Evolutionary conservation across 345 rosid species (phyloP).

Genomic region (Pistacia atlantica): DNA sequence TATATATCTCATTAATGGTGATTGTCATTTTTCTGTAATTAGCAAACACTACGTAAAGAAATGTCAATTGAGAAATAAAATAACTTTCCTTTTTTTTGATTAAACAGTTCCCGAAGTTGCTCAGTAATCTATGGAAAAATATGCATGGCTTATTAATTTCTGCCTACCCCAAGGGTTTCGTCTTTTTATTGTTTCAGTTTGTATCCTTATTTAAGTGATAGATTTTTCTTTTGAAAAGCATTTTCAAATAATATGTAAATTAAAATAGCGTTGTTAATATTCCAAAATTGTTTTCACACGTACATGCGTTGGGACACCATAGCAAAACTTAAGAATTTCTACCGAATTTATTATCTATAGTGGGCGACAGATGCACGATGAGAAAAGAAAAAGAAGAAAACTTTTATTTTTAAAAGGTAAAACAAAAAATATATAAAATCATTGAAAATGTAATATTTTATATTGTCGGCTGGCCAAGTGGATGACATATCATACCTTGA

Average conservation of each 20-base stretch:
- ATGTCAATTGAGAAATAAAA: not conserved
- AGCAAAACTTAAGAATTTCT: too few relatives aligned
- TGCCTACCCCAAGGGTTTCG: conserved; percentile 4
- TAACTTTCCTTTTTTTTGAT: not conserved
- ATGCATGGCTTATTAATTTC: not conserved
- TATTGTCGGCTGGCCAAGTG: too few relatives aligned
- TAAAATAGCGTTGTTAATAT: too few relatives aligned
- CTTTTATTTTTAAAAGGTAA: not conserved
- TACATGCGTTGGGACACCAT: too few relatives aligned
- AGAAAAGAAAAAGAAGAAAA: not conserved
- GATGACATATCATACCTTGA: too few relatives aligned
- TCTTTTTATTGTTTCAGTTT: not conserved
- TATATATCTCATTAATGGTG: not conserved
- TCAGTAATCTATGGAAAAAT: not conserved
- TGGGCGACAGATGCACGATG: not conserved
- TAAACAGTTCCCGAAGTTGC: conserved; percentile 5
- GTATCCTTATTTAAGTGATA: not conserved
- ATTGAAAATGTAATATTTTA: too few relatives aligned
- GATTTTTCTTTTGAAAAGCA: too few relatives aligned
- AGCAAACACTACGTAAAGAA: conserved; percentile 3
- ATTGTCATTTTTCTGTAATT: conserved; percentile 1
- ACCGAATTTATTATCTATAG: not conserved
- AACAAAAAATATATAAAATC: not conserved
- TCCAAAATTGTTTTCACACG: too few relatives aligned
- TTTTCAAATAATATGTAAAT: too few relatives aligned